Evolutionary conservation across 2,329 filamentous ascomycete genomes (phyloP).

Genomic region (Talaromyces amestolkiae): DNA sequence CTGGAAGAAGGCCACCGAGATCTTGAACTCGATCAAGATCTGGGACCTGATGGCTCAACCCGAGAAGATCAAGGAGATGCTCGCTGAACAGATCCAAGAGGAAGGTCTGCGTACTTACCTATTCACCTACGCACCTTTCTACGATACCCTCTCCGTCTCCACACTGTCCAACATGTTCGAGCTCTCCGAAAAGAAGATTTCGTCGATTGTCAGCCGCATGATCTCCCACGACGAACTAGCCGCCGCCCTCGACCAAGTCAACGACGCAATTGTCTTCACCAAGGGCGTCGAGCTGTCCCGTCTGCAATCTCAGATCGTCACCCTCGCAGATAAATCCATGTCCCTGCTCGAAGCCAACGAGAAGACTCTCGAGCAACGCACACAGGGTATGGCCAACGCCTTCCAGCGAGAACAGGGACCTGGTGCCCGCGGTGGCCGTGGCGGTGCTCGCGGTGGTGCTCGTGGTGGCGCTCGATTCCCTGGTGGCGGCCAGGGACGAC

Average conservation of each 20-base stretch:
- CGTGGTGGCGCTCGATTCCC: conserved; percentile 39
- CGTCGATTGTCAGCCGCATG: conserved; percentile 98
- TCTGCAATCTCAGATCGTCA: conserved; percentile 90
- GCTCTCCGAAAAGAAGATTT: conserved; percentile 82
- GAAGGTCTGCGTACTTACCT: conserved; percentile 97
- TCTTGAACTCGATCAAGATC: conserved; percentile 98
- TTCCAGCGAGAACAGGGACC: conserved; percentile 89
- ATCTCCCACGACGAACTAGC: conserved; percentile 98
- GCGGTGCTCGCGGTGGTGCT: conserved; percentile 43
- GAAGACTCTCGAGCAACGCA: conserved; percentile 93
- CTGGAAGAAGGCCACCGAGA: conserved; percentile 93
- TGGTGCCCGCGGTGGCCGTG: conserved; percentile 64
- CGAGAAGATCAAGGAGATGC: conserved; percentile 93
- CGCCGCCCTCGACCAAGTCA: conserved; percentile 95
- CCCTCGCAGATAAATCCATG: conserved; percentile 93
- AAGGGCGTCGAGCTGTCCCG: conserved; percentile 98
- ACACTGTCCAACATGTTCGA: conserved; percentile 95
- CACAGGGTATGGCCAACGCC: conserved; percentile 89
- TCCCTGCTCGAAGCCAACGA: conserved; percentile 96
- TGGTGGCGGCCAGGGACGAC: conserved; percentile 40
- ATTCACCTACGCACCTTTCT: conserved; percentile 98
- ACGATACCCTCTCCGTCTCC: conserved; percentile 86
- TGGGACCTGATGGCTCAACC: conserved; percentile 96
- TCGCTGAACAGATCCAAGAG: conserved; percentile 96
- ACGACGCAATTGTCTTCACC: conserved; percentile 95